Conservation (phyloP, 441 rosid species). For the Aquilaria agallochum region DNA sequence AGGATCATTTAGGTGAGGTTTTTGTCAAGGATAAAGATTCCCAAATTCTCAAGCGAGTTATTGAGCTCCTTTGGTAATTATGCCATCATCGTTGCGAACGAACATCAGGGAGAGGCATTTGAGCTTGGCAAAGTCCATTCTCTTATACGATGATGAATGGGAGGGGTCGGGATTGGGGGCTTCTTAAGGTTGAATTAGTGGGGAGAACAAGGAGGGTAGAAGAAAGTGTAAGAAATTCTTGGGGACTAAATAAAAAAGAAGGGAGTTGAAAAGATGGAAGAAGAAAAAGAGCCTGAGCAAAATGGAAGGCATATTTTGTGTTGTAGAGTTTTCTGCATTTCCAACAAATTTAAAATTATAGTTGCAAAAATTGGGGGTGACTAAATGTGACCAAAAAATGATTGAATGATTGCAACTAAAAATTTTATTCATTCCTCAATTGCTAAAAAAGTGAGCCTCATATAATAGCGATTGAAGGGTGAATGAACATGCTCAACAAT, state of each 20-base stretch:
- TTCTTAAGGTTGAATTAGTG: background rate
- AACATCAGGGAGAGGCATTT: slow-evolving; percentile 68
- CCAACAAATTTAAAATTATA: too few species aligned
- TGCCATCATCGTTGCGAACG: slow-evolving; percentile 70
- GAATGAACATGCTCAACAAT: too few species aligned
- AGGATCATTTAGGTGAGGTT: slow-evolving; percentile 63
- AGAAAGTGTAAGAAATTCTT: slow-evolving; percentile 19
- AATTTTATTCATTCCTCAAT: too few species aligned
- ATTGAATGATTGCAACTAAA: too few species aligned
- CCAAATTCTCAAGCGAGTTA: slow-evolving; percentile 62
- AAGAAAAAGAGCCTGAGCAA: slow-evolving; percentile 22
- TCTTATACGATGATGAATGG: background rate
- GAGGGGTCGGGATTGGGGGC: background rate
- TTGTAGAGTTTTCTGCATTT: background rate
- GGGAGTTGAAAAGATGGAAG: slow-evolving; percentile 12
- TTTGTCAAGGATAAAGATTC: slow-evolving; percentile 54
- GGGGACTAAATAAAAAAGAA: slow-evolving; percentile 18
- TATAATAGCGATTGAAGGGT: too few species aligned
- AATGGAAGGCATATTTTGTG: slow-evolving; percentile 15
- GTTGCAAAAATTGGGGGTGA: too few species aligned
- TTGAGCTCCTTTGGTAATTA: slow-evolving; percentile 58
- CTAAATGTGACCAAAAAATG: too few species aligned
- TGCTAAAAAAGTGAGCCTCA: too few species aligned
- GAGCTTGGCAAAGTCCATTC: slow-evolving; percentile 60
- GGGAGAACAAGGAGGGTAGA: slow-evolving; percentile 11